Percentiles rank a stretch among this genome's conserved stretches.
These are phyloP conservation scores for Pulveroboletus sp. DNA, from an alignment of 768 basidiomycete species.

Conservation along the genomic window DNA sequence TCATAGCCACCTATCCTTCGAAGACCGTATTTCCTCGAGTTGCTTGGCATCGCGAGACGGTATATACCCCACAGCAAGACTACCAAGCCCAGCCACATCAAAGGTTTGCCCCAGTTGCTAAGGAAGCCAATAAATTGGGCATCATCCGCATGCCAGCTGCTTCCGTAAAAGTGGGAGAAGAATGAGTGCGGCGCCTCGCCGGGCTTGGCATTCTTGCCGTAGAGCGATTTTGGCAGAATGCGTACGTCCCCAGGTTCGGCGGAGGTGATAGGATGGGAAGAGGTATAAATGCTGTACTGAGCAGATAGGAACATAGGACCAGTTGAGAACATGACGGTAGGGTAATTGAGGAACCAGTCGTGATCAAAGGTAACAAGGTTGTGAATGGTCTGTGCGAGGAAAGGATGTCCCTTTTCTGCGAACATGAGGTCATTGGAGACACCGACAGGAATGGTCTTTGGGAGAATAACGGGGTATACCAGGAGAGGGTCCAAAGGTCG, in stretches of 20 bases:
- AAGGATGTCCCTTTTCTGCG: constrained; percentile 77
- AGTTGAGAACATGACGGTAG: constrained; percentile 99
- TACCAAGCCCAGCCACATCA: constrained; percentile 83
- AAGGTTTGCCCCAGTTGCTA: constrained; percentile 78
- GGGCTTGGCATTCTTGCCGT: constrained; percentile 90
- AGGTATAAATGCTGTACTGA: constrained; percentile 85
- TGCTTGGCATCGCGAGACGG: constrained; percentile 52
- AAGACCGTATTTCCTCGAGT: constrained; percentile 58
- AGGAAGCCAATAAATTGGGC: constrained; percentile 97
- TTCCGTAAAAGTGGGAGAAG: constrained; percentile 97
- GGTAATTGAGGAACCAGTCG: constrained; percentile 93
- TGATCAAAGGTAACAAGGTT: constrained; percentile 91
- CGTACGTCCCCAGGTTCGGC: constrained; percentile 69
- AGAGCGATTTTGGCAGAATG: constrained; percentile 93
- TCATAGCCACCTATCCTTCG: constrained; percentile 73
- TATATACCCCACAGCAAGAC: constrained; percentile 70
- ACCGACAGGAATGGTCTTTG: constrained; percentile 95
- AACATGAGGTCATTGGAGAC: constrained; percentile 98
- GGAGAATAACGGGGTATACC: constrained; percentile 82
- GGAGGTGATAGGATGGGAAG: constrained; percentile 57
- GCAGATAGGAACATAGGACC: constrained; percentile 98
- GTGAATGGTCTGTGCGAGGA: constrained; percentile 92
- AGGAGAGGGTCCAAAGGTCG: constrained; percentile 85
- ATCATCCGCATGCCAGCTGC: constrained; percentile 98
- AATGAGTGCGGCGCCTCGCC: constrained; percentile 86